These are phyloP conservation scores for Tritrichomonas foetus DNA, from an alignment of 208 protist genomes.

Conservation along the genomic window DNA sequence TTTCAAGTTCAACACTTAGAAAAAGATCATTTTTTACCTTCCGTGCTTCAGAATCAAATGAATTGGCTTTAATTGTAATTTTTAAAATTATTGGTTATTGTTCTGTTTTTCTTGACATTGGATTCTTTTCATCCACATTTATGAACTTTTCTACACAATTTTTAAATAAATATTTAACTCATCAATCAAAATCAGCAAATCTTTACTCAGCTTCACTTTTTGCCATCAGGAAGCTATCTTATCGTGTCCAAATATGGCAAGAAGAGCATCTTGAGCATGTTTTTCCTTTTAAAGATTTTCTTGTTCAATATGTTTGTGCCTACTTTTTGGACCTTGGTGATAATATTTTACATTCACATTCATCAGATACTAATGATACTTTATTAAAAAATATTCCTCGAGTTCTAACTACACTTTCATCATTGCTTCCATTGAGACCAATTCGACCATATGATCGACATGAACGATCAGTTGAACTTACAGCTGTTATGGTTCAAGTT, in stretches of 20 bases:
- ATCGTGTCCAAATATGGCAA: not conserved
- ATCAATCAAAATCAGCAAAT: not conserved
- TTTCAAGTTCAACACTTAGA: not conserved
- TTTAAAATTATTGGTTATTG: not conserved
- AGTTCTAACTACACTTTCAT: not conserved
- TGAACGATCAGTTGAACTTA: not conserved
- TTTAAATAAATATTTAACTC: not conserved
- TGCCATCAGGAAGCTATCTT: not conserved
- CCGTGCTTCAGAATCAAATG: not conserved
- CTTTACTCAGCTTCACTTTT: not conserved
- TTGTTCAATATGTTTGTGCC: conserved; percentile 10
- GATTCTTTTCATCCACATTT: not conserved
- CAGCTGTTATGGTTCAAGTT: not conserved
- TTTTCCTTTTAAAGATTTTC: conserved; percentile 6
- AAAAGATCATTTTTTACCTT: not conserved
- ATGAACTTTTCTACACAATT: not conserved
- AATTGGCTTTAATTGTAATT: not conserved
- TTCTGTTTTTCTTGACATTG: not conserved
- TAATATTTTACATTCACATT: not conserved
- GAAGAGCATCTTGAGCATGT: not conserved
- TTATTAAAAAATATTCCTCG: not conserved
- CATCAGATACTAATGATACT: not conserved
- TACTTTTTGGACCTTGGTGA: not conserved
- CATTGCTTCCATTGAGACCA: not conserved
- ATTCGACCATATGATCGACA: not conserved